Evolutionary conservation across 2,329 filamentous ascomycete genomes (phyloP).

Genomic region (Colletotrichum orchidophilum): DNA sequence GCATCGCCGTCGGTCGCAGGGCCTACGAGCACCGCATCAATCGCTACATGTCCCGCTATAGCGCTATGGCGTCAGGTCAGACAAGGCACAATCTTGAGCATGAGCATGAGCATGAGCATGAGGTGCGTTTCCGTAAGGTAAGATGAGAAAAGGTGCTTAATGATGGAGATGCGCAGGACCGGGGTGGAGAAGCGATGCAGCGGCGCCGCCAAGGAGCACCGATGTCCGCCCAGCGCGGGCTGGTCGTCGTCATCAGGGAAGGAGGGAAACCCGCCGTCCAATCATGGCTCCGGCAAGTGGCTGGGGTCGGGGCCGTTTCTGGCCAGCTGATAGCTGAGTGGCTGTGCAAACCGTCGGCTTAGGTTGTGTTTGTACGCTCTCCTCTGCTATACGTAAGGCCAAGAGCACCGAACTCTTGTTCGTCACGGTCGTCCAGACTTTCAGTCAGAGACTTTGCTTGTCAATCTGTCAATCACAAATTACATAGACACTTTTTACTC

Average conservation of each 20-base stretch:
- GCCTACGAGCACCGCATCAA: constrained; percentile 4
- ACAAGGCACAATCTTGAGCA: not conserved
- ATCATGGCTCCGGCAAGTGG: constrained; percentile 4
- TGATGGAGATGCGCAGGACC: not conserved
- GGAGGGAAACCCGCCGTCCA: constrained; percentile 17
- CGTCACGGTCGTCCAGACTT: not conserved
- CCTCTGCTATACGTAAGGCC: no score
- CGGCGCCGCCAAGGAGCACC: constrained; percentile 32
- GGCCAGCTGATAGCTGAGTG: constrained; percentile 17
- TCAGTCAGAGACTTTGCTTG: not conserved
- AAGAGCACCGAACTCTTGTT: not conserved
- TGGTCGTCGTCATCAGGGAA: constrained; percentile 30
- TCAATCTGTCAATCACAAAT: not conserved
- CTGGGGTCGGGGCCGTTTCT: constrained; percentile 5
- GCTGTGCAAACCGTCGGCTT: constrained; percentile 17
- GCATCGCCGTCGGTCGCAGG: constrained; percentile 22
- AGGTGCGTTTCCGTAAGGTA: not conserved
- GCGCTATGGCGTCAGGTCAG: not conserved
- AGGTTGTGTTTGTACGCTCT: not conserved
- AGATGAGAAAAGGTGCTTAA: not conserved
- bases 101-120: no score
- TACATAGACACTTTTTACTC: not conserved
- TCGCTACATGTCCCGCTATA: not conserved
- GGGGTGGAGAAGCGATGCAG: constrained; percentile 23
- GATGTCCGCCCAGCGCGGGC: constrained; percentile 31